A percentile compares a stretch with the other conserved stretches of the same genome.
These are phyloP conservation scores for Fusarium longipes DNA, from an alignment of 2,329 filamentous ascomycete species.

Conservation along the genomic window DNA sequence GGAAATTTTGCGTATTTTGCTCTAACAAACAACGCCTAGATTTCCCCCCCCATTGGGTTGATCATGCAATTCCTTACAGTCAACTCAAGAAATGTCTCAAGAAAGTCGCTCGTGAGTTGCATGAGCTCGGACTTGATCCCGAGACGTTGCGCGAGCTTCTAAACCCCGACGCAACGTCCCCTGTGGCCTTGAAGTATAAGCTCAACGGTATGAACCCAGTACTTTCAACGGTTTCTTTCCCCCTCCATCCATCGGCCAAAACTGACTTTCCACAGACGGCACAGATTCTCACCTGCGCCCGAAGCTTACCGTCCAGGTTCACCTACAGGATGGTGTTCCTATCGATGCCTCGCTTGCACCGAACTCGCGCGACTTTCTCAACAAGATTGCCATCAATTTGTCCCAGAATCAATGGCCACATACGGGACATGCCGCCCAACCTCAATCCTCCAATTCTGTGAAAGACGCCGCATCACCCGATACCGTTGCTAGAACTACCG, in stretches of 20 bases:
- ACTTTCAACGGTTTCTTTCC: slow-evolving; percentile 21
- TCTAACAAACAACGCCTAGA: slow-evolving; percentile 52
- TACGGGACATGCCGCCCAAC: slow-evolving; percentile 3
- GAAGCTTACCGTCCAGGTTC: slow-evolving; percentile 76
- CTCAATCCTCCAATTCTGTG: slow-evolving; percentile 13
- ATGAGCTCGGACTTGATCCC: slow-evolving; percentile 76
- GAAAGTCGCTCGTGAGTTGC: slow-evolving; percentile 78
- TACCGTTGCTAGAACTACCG: not conserved
- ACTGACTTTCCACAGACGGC: slow-evolving; percentile 46
- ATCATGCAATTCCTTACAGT: slow-evolving; percentile 83
- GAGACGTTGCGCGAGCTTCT: slow-evolving; percentile 76
- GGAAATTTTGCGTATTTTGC: not conserved
- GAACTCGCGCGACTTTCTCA: slow-evolving; percentile 71
- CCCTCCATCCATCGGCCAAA: not conserved
- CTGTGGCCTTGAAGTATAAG: slow-evolving; percentile 64
- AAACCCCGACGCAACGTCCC: slow-evolving; percentile 59
- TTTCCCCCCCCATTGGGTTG: slow-evolving; percentile 78
- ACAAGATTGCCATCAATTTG: slow-evolving; percentile 66
- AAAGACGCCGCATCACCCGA: slow-evolving; percentile 2
- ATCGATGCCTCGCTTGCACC: slow-evolving; percentile 76
- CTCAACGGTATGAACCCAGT: slow-evolving; percentile 58
- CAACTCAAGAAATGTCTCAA: slow-evolving; percentile 92
- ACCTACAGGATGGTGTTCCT: slow-evolving; percentile 72
- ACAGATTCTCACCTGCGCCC: slow-evolving; percentile 67
- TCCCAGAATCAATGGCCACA: slow-evolving; percentile 20